Percentiles rank a stretch among this genome's conserved stretches.
Evolutionary conservation across 2,329 filamentous ascomycete species (phyloP).

Genomic region (Diaporthe amygdali): DNA sequence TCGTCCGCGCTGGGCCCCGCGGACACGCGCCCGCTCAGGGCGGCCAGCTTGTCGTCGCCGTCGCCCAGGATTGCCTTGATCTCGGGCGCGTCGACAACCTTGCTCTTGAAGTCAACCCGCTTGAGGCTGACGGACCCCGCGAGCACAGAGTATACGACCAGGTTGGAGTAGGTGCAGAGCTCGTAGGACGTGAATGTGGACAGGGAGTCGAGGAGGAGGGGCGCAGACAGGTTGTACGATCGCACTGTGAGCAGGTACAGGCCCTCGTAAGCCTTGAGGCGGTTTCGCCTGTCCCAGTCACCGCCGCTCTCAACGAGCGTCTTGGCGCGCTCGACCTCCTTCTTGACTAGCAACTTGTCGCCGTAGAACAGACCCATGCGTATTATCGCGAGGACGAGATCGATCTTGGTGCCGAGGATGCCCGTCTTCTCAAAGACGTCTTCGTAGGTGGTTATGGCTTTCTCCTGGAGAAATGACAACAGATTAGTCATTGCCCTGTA

Average conservation of each 20-base stretch:
- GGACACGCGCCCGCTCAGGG: conserved; percentile 79
- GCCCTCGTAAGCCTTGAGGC: conserved; percentile 97
- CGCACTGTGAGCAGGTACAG: conserved; percentile 91
- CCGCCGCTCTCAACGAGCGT: conserved; percentile 91
- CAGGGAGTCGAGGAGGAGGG: conserved; percentile 92
- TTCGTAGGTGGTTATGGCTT: conserved; percentile 91
- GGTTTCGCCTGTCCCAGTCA: conserved; percentile 98
- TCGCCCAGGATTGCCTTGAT: conserved; percentile 96
- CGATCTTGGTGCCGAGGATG: conserved; percentile 95
- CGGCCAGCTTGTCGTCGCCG: conserved; percentile 84
- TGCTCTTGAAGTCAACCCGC: conserved; percentile 97
- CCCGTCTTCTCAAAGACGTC: conserved; percentile 96
- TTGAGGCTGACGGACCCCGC: conserved; percentile 94
- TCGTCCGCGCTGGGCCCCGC: conserved; percentile 83
- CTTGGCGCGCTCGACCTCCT: conserved; percentile 88
- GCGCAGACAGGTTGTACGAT: conserved; percentile 87
- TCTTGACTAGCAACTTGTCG: conserved; percentile 90
- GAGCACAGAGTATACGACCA: conserved; percentile 95
- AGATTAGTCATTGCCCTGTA: neutral
- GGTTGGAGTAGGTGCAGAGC: conserved; percentile 92
- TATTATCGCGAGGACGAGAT: conserved; percentile 94
- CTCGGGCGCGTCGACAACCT: conserved; percentile 97
- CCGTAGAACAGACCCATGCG: conserved; percentile 95
- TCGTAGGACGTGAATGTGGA: conserved; percentile 99
- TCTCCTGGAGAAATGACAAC: conserved; percentile 66